Base-by-base conservation (phyloP, 1,139 yeast species). In the Kodamaea suecica region DNA sequence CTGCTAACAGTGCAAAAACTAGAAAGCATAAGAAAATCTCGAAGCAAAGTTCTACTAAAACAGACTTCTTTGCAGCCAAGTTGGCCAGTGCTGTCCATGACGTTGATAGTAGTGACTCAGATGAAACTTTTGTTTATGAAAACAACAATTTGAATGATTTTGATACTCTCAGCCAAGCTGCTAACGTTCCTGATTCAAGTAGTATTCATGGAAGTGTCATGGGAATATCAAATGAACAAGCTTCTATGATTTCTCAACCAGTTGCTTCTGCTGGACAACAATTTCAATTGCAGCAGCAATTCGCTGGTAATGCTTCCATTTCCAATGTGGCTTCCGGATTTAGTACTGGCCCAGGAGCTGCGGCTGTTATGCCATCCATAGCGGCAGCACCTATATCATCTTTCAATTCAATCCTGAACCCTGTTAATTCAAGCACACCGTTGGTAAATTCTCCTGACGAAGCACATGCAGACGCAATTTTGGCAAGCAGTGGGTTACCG, bases 11-110 rank as follows among this genome's bases (percentile, higher is more conserved):
- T 15, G 24, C 21, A 21, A 27, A 17, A 27, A 14, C 17, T 14
- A 13, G 41, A 16, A 46, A 43, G 30, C 42, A 42, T 11, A 39
- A 44, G 29, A 39, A 39, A n/a, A 41, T 45, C 10, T 39, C 50
- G 13, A 47, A 47, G 16, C 51, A 51, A 30, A 48, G 45, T 45
- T 73, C 62, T 28, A 68, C 95, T 4, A 76, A 88, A 53, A 92
- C 96, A 0, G 97, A 90, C 52, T 80, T 86, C 39, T 90, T 90
- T 61, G 97, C 97, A 9, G 97, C 97, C 1, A 84, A 84, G 49
- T 66, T 90, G 43, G 97, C 97, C 5, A 82, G 88, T 44, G 97
- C 97, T 1, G 95, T 90, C 6, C 95, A 86, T 48, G 96, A 87
- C 49, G 87, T 78, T 17, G 88, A 84, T 40, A 77, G 84, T 30